A percentile compares a stretch with the other conserved stretches of the same genome.
These are phyloP conservation scores for Penstemon newberryi DNA, from an alignment of 257 asterid genomes.

Conservation along the genomic window DNA sequence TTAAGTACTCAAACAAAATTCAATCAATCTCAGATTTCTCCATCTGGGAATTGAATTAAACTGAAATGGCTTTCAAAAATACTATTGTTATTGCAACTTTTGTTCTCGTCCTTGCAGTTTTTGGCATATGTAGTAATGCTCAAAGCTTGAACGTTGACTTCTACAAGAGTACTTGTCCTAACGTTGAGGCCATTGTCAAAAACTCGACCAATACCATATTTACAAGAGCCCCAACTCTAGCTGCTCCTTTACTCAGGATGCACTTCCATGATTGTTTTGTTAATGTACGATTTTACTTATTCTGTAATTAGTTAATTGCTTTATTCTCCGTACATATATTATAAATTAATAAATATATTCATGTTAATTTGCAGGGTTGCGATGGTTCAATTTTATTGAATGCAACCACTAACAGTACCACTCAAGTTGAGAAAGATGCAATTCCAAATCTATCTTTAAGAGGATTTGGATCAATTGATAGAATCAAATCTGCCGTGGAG, in stretches of 20 bases:
- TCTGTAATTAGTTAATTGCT: background rate
- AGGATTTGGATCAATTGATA: conserved; percentile 55
- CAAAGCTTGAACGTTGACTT: conserved; percentile 32
- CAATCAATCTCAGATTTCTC: too few species aligned
- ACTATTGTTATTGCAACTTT: conserved; percentile 19
- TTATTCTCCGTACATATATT: background rate
- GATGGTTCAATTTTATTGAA: conserved; percentile 63
- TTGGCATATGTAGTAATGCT: conserved; percentile 32
- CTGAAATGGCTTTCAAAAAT: conserved; percentile 41
- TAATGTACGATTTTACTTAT: conserved; percentile 38
- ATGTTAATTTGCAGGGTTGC: conserved; percentile 50
- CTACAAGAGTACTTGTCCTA: conserved; percentile 49
- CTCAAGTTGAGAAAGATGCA: conserved; percentile 52
- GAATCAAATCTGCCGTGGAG: conserved; percentile 55
- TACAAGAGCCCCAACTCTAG: conserved; percentile 45
- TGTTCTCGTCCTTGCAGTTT: conserved; percentile 28
- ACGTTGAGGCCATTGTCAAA: conserved; percentile 49
- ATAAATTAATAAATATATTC: background rate
- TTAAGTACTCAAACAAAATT: too few species aligned
- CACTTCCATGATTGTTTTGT: conserved; percentile 84
- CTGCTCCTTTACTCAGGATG: conserved; percentile 64
- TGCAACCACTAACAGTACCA: conserved; percentile 32
- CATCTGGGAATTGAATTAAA: background rate
- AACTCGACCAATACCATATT: conserved; percentile 40
- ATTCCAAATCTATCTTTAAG: conserved; percentile 50